Evolutionary conservation across 129 eudicot genomes (phyloP).

Genomic region (Escallonia rubra): DNA sequence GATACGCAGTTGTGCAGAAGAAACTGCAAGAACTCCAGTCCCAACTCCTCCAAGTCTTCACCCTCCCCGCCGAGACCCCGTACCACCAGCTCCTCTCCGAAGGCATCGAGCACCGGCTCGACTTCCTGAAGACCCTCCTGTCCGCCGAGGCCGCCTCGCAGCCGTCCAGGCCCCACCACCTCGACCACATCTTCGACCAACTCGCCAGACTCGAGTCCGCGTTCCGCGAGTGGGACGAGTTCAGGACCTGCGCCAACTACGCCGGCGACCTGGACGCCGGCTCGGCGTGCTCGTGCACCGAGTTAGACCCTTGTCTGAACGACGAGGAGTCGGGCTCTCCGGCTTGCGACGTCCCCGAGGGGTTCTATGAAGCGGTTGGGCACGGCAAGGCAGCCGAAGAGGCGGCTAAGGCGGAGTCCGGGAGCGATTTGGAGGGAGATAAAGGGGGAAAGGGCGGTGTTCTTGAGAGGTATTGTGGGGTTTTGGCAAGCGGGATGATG

Average conservation of each 20-base stretch:
- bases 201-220: constrained; percentile 16
- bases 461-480: constrained; percentile 4
- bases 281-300: constrained; percentile 22
- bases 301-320: background rate
- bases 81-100: constrained; percentile 3
- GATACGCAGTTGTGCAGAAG: constrained; percentile 19
- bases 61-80: constrained; percentile 9
- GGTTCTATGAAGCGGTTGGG: background rate
- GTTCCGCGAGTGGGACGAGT: constrained; percentile 7
- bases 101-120: constrained; percentile 13
- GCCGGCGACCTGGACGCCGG: background rate
- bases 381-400: background rate
- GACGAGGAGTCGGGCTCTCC: background rate
- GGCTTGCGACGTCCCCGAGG: background rate
- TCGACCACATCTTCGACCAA: constrained; percentile 8
- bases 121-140: constrained; percentile 23
- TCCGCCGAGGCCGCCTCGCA: constrained; percentile 20
- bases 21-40: constrained; percentile 27
- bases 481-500: constrained; percentile 5
- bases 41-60: background rate
- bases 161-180: constrained; percentile 15
- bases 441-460: background rate
- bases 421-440: background rate
- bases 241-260: background rate
- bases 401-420: background rate